Base-by-base conservation (phyloP, 2,329 filamentous ascomycete genomes). In the Mycosphaerella sp. region DNA sequence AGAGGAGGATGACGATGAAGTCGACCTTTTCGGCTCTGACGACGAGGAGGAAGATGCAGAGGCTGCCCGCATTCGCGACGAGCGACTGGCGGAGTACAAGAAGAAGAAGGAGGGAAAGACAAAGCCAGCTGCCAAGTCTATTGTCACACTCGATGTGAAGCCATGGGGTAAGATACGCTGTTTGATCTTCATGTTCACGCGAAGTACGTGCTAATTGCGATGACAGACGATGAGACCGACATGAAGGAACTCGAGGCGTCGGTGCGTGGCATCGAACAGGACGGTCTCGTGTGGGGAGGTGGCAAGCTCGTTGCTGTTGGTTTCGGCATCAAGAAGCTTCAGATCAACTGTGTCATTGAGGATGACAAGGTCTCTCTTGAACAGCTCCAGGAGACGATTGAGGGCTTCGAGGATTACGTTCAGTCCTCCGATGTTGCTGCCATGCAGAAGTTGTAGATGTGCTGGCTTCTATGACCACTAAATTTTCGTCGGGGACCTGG, bases 251-350 rank as follows among this genome's bases (percentile, higher is more conserved):
- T 98, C 55, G 89, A 95, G 79, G 78, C 74, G 28, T 77, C 84
- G 60, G 90, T 97, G 64, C 86, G 89, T 67, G 73, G 77, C 62
- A 91, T 97, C 64, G 82, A 91, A 75, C 83, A 86, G 80, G 91
- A 97, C 44, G 93, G 93, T 76, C 87, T 98, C 58, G 84, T 94
- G 59, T 98, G 93, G 93, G 91, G 91, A 83, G 83, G 79, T 60
- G 90, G 87, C 72, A 87, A 93, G 80, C 79, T 95, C 61, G 85
- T 95, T 46, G 73, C 90, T 62, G 85, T 98, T 66, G 91, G 90
- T 68, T 98, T 88, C 80, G 93, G 93, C 80, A 94, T 98, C 80
- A 93, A 87, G 81, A 97, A 97, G 83, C 84, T 98, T 59, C 91
- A 97, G 82, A 95, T 98, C 79, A 97, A 88, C 85, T 75, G 97